Percentiles rank a stretch among this genome's conserved stretches.
These are phyloP conservation scores for Erysimum cheiri DNA, from an alignment of 441 rosid species.

Conservation along the genomic window DNA sequence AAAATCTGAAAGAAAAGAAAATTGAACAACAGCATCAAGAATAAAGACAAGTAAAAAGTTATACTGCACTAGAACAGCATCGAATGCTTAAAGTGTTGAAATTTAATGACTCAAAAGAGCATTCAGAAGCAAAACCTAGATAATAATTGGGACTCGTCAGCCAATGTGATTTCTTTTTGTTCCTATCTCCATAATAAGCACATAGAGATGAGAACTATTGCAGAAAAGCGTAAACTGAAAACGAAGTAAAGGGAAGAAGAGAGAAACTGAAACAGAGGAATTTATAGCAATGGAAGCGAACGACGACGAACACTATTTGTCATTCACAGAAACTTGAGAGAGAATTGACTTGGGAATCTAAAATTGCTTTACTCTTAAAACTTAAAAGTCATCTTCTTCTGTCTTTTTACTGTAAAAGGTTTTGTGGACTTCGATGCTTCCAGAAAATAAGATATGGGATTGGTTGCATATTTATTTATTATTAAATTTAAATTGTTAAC, in stretches of 20 bases:
- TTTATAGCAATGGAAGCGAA: not conserved
- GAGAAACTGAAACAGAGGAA: not conserved
- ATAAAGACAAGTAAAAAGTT: not conserved
- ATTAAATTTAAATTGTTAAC: no score
- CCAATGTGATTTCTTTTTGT: not conserved
- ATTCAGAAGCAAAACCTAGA: constrained; percentile 21
- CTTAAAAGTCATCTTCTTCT: not conserved
- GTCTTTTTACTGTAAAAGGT: not conserved
- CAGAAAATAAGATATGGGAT: not conserved
- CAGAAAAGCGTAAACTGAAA: not conserved
- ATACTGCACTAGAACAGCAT: no score
- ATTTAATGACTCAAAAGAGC: constrained; percentile 2
- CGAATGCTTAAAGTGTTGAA: not conserved
- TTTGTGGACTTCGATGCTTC: not conserved
- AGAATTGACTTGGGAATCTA: no score
- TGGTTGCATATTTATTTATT: no score
- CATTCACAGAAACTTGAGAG: not conserved
- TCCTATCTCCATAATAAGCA: not conserved
- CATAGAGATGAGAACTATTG: not conserved
- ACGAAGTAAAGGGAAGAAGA: not conserved
- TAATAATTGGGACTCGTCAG: not conserved
- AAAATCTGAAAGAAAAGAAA: constrained; percentile 15
- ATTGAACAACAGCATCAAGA: constrained; percentile 6
- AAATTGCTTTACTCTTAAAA: no score
- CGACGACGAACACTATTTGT: constrained; percentile 13